phyloP scores from a whole-genome alignment of 2,329 filamentous ascomycete genomes.

The Xylaria sp. region DNA sequence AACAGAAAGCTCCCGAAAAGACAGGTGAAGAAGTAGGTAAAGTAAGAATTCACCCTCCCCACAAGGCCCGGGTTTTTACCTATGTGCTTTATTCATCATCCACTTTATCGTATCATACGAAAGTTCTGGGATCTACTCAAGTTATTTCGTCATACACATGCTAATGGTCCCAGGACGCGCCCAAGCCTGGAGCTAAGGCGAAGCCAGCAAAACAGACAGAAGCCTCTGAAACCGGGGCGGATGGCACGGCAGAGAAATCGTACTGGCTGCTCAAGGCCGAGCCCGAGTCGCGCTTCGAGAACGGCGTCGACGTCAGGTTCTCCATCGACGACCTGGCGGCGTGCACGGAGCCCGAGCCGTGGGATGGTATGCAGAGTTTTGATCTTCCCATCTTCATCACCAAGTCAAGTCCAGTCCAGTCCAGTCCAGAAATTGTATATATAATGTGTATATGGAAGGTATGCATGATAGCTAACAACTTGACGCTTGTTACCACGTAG shows the following conservation, averaged over 20 bases:
- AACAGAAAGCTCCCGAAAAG: conserved; percentile 8
- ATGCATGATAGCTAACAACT: conserved; percentile 20
- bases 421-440: too few relatives aligned
- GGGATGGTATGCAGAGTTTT: too few relatives aligned
- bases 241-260: conserved; percentile 30
- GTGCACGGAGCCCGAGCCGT: conserved; percentile 77
- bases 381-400: conserved; percentile 7
- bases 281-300: conserved; percentile 83
- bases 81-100: too few relatives aligned
- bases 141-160: neutral
- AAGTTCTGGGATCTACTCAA: neutral
- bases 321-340: conserved; percentile 87
- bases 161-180: conserved; percentile 6
- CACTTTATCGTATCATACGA: too few relatives aligned
- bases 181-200: conserved; percentile 12
- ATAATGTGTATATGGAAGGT: conserved; percentile 13
- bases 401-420: too few relatives aligned
- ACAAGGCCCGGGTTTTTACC: neutral
- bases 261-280: conserved; percentile 90
- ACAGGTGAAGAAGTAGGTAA: neutral
- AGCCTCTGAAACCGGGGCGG: conserved; percentile 10
- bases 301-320: conserved; percentile 86
- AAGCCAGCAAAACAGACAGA: conserved; percentile 10
- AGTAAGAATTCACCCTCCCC: conserved; percentile 5
- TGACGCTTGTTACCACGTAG: conserved; percentile 27